Evolutionary conservation across 805 yeast species (phyloP), one percentile per base, ranked within the genome.

Genomic region (Candida pseudoglaebosa): DNA sequence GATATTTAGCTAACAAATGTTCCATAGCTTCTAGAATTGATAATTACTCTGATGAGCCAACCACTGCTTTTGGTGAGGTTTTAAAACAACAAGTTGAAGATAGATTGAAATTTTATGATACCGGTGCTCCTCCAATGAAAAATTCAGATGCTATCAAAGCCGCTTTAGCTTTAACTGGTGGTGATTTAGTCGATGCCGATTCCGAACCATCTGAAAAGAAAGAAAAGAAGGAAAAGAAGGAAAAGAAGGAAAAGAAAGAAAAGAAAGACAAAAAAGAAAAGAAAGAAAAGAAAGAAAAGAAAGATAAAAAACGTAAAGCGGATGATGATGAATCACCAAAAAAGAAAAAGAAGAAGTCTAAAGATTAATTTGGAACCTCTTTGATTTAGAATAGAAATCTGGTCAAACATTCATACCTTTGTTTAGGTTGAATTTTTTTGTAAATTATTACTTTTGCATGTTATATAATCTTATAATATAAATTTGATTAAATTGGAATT

Each of bases 1-100:
- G 99, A 73, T 93, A 90, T 71, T 75, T 93, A 69, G 99, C 99
- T 50, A 93, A 93, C 84, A 93, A 93, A 72, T 91, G 98, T 79
- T 84, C 99, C 30, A 91, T 93, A 71, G 99, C 99, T 44, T 88
- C 96, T 37, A 88, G 99, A 78, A 91, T 93, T 57, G 99, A 93
- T 71, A 88, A 88, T 73, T 93, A 88, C 68, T 84, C 96, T 41
- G 99, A 93, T 62, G 86, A 83, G 62, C 97, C 99, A 57, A 75
- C 88, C 32, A 84, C 83, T 46, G 86, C 79, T 38, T 93, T 93
- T 54, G 99, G 99, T 64, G 74, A 78, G 54, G 82, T 90, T 40
- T 79, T 93, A 67, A 90, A 88, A 77, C 79, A 86, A 67, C 99
- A 93, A 77, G 98, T 93, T 51, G 99, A 93, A 73, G 96, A 93